phyloP scores from a whole-genome alignment of 257 asterid species.

The Solanum medicagineum region DNA sequence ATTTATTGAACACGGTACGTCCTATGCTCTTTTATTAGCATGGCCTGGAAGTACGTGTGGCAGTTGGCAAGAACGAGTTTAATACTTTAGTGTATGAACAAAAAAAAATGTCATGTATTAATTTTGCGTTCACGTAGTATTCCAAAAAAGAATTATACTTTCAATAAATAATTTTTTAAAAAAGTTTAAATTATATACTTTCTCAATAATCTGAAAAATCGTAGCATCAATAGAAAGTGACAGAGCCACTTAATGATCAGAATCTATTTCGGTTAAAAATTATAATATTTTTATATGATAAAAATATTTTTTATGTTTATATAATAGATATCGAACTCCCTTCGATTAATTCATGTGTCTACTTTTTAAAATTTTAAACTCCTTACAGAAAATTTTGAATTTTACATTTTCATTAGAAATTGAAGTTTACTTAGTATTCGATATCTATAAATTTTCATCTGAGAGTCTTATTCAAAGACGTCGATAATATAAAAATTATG shows the following conservation, averaged over 20 bases:
- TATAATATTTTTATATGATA: too few relatives aligned
- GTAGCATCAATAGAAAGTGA: neutral
- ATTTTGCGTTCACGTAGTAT: fast-evolving
- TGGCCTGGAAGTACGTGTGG: neutral
- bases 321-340: too few relatives aligned
- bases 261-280: too few relatives aligned
- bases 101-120: neutral
- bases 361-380: too few relatives aligned
- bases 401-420: too few relatives aligned
- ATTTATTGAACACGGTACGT: neutral
- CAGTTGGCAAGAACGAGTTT: neutral
- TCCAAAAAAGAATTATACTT: fast-evolving
- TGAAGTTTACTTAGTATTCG: neutral
- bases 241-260: too few relatives aligned
- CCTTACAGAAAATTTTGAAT: too few relatives aligned
- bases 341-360: too few relatives aligned
- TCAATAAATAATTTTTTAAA: neutral
- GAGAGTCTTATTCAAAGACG: neutral
- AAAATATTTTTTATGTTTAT: too few relatives aligned
- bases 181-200: neutral
- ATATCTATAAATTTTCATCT: fast-evolving
- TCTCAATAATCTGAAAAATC: neutral
- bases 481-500: neutral
- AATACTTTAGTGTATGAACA: neutral
- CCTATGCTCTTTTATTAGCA: neutral